Evolutionary conservation across 2,329 filamentous ascomycete species (phyloP).

Genomic region (Fusarium keratoplasticum): DNA sequence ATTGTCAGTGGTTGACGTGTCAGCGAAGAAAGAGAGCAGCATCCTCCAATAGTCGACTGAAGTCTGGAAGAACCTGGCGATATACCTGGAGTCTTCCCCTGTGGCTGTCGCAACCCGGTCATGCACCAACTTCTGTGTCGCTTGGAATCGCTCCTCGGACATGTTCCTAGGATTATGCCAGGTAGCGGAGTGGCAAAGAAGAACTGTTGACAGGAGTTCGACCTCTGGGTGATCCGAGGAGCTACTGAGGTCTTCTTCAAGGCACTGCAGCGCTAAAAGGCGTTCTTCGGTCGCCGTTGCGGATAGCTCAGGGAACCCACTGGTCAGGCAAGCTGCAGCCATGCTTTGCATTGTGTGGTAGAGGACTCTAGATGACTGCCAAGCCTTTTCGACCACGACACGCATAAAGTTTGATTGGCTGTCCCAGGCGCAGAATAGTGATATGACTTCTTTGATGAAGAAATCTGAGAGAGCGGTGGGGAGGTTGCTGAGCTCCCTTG

Average conservation of each 20-base stretch:
- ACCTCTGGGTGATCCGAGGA: not conserved
- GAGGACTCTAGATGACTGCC: slow-evolving; percentile 30
- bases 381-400: slow-evolving; percentile 32
- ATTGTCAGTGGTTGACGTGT: not conserved
- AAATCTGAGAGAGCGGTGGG: slow-evolving; percentile 30
- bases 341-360: slow-evolving; percentile 42
- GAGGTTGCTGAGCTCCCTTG: slow-evolving; percentile 18
- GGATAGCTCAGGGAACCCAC: slow-evolving; percentile 30
- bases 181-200: slow-evolving; percentile 36
- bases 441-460: slow-evolving; percentile 38
- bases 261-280: slow-evolving; percentile 12
- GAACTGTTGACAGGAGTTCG: slow-evolving; percentile 12
- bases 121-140: slow-evolving; percentile 1
- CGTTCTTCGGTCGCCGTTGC: slow-evolving; percentile 20
- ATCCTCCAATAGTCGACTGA: slow-evolving; percentile 42
- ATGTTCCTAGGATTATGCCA: slow-evolving; percentile 38
- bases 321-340: slow-evolving; percentile 35
- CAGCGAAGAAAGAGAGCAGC: slow-evolving; percentile 36
- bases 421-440: slow-evolving; percentile 37
- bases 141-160: slow-evolving; percentile 27
- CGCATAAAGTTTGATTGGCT: slow-evolving; percentile 37
- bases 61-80: slow-evolving; percentile 24
- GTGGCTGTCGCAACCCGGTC: not conserved
- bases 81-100: not conserved
- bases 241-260: not conserved